Evolutionary conservation across 257 asterid genomes (phyloP).

Genomic region (Gynochthodes officinalis): DNA sequence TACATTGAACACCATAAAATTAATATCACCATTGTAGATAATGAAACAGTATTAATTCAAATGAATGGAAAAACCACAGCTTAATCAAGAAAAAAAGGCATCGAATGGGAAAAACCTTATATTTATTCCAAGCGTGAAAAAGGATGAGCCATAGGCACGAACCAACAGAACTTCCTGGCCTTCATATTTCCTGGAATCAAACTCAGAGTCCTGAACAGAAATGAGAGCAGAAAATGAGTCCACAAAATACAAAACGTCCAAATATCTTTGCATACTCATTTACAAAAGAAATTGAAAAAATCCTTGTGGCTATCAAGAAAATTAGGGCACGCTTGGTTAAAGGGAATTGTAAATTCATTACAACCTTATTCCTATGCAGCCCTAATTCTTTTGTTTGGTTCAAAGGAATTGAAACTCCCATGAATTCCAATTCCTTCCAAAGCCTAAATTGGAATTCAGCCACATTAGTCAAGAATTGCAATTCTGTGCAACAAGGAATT

Average conservation of each 20-base stretch:
- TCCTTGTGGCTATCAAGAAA: background rate
- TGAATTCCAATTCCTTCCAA: too few species aligned
- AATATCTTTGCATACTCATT: background rate
- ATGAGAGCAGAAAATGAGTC: slow-evolving; percentile 12
- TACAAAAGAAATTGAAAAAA: background rate
- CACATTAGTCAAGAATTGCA: too few species aligned
- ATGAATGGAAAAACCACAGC: background rate
- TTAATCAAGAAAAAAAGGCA: background rate
- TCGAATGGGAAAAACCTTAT: slow-evolving; percentile 53
- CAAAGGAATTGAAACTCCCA: too few species aligned
- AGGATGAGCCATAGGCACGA: slow-evolving; percentile 95
- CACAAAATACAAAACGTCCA: background rate
- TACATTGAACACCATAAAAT: background rate
- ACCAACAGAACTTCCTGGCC: slow-evolving; percentile 72
- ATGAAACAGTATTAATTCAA: background rate
- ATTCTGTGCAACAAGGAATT: too few species aligned
- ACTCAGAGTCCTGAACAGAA: slow-evolving; percentile 39
- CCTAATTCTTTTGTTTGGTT: too few species aligned
- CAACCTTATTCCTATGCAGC: too few species aligned
- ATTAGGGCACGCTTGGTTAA: too few species aligned
- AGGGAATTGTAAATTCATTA: too few species aligned
- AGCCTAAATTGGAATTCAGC: too few species aligned
- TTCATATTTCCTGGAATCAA: slow-evolving; percentile 53
- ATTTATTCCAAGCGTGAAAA: slow-evolving; percentile 92
- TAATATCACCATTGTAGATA: background rate